Evolutionary conservation across 306 rosid species (phyloP).

Genomic region (Geum urbanum): DNA sequence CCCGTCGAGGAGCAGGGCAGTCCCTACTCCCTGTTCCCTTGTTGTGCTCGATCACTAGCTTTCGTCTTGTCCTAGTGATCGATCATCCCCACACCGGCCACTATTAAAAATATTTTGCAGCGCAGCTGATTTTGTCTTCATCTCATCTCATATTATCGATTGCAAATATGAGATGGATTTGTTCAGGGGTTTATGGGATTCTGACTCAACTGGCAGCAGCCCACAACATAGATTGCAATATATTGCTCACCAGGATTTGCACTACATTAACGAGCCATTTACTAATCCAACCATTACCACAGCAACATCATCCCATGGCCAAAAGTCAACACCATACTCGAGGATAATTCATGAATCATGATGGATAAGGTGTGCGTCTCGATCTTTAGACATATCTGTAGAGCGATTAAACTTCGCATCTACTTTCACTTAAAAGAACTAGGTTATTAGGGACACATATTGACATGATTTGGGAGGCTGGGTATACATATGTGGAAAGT

Average conservation of each 20-base stretch:
- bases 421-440: constrained; percentile 17
- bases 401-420: constrained; percentile 28
- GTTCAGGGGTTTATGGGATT: constrained; percentile 2
- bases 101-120: background rate
- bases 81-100: constrained; percentile 14
- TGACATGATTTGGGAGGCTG: background rate
- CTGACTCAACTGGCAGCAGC: constrained; percentile 24
- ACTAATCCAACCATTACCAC: background rate
- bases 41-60: background rate
- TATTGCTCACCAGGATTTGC: constrained; percentile 21
- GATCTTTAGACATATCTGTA: background rate
- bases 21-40: background rate
- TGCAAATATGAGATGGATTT: background rate
- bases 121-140: background rate
- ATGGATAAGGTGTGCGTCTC: constrained; percentile 5
- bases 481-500: background rate
- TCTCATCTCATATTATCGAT: background rate
- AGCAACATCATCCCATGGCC: background rate
- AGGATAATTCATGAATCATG: constrained; percentile 27
- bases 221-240: constrained; percentile 5
- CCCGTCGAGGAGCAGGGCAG: background rate
- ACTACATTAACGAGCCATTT: constrained; percentile 3
- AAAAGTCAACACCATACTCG: constrained; percentile 18
- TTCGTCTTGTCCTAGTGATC: background rate
- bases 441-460: background rate